Percentiles rank a stretch among this genome's conserved stretches.
Evolutionary conservation across 2,329 filamentous ascomycete species (phyloP).

Genomic region (Magnaporthiopsis poae): DNA sequence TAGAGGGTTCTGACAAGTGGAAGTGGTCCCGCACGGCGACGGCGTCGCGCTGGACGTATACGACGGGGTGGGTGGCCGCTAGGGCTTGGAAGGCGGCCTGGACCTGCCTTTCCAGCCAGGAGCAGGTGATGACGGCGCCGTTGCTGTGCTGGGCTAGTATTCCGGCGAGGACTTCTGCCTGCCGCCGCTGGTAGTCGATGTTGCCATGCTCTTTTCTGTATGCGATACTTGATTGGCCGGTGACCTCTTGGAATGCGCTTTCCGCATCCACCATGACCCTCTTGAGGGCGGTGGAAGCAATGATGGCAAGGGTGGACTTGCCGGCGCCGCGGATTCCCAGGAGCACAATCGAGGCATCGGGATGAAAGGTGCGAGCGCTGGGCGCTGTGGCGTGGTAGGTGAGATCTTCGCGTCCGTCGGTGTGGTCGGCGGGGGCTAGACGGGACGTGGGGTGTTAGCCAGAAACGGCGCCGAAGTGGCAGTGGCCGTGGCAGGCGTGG

Average conservation of each 20-base stretch:
- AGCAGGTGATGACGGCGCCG: conserved; percentile 61
- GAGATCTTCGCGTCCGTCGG: neutral
- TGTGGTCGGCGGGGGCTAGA: too few species aligned
- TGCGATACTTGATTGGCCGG: conserved; percentile 49
- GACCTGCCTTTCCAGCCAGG: conserved; percentile 56
- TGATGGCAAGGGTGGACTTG: conserved; percentile 66
- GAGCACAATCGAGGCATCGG: conserved; percentile 61
- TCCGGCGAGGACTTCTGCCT: conserved; percentile 51
- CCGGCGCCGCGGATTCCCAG: conserved; percentile 65
- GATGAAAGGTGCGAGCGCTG: conserved; percentile 30
- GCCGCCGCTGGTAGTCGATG: conserved; percentile 51
- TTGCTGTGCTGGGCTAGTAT: conserved; percentile 49
- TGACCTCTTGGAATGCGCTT: conserved; percentile 54
- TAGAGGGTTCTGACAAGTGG: conserved; percentile 42
- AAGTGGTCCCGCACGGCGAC: conserved; percentile 56
- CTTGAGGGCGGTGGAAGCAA: conserved; percentile 61
- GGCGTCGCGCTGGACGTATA: conserved; percentile 58
- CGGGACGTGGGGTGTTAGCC: too few species aligned
- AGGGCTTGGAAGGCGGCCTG: conserved; percentile 53
- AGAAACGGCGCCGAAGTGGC: too few species aligned
- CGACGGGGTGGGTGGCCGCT: conserved; percentile 55
- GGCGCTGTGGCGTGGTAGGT: conserved; percentile 16
- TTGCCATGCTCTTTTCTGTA: conserved; percentile 56
- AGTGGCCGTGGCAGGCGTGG: too few species aligned
- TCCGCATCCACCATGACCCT: conserved; percentile 62